Evolutionary conservation across 148 eudicot genomes (phyloP).

Genomic region (Salicornia ramosissima): DNA sequence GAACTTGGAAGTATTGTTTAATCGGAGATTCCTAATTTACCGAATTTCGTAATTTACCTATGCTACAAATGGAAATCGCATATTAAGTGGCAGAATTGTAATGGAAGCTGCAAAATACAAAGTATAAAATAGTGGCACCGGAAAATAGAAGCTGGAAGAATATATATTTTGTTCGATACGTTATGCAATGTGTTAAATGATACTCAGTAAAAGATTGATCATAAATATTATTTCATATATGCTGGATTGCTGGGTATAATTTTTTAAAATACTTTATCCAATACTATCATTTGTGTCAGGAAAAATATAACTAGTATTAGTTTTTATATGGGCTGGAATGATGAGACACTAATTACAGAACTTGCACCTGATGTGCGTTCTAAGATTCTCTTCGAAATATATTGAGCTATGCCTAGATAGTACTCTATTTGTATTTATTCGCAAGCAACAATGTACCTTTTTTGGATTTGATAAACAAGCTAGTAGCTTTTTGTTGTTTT

Average conservation of each 20-base stretch:
- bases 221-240: background rate
- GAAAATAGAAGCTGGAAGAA: background rate
- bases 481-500: background rate
- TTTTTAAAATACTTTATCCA: no score
- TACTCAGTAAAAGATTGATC: background rate
- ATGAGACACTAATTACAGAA: background rate
- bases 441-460: background rate
- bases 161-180: background rate
- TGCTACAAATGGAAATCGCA: background rate
- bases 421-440: background rate
- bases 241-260: background rate
- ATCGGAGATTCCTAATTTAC: background rate
- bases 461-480: no score
- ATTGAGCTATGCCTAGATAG: background rate
- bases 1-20: background rate
- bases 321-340: background rate
- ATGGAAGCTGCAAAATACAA: background rate
- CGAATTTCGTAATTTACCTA: background rate
- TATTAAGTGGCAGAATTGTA: background rate
- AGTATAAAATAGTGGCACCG: background rate
- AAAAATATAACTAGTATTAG: no score
- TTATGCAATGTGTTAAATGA: background rate
- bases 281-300: no score
- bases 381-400: background rate
- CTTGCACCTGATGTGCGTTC: background rate